These are phyloP conservation scores for Podospora comata DNA, from an alignment of 495 filamentous ascomycete species.

Conservation along the genomic window DNA sequence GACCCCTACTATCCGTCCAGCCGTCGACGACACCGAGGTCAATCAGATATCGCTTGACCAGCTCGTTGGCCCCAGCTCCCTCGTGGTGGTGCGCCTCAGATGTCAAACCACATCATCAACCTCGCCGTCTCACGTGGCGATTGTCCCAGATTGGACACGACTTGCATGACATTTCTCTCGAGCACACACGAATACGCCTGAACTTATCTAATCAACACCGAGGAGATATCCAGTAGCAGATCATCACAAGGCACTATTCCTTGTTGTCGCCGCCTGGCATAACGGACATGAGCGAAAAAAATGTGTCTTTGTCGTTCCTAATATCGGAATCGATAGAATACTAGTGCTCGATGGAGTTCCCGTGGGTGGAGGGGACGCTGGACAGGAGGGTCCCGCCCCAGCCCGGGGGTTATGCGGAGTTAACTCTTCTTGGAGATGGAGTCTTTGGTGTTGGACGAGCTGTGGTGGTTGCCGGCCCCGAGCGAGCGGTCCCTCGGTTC, in stretches of 20 bases:
- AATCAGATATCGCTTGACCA: slow-evolving; percentile 2
- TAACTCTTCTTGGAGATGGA: not conserved
- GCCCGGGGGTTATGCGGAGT: not conserved
- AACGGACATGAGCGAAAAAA: slow-evolving; percentile 3
- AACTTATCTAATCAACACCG: not conserved
- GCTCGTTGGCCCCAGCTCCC: slow-evolving; percentile 1
- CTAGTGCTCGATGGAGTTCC: not conserved
- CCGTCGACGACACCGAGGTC: not conserved
- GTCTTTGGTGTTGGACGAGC: not conserved
- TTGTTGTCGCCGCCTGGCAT: not conserved
- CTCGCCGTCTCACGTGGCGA: not conserved
- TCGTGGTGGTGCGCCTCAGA: not conserved
- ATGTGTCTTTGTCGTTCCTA: not conserved
- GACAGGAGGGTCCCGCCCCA: not conserved
- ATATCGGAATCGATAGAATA: not conserved
- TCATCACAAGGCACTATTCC: not conserved
- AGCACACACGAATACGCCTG: not conserved
- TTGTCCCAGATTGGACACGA: not conserved
- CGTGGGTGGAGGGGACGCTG: not conserved
- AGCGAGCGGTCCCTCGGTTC: slow-evolving; percentile 2
- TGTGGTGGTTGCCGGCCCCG: not conserved
- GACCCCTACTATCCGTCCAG: not conserved
- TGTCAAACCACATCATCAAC: not conserved
- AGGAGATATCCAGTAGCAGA: not conserved
- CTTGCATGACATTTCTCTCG: not conserved